Evolutionary conservation across 192 early-diverging fungal genomes (phyloP).

Genomic region (Polychytrium aggregatum): DNA sequence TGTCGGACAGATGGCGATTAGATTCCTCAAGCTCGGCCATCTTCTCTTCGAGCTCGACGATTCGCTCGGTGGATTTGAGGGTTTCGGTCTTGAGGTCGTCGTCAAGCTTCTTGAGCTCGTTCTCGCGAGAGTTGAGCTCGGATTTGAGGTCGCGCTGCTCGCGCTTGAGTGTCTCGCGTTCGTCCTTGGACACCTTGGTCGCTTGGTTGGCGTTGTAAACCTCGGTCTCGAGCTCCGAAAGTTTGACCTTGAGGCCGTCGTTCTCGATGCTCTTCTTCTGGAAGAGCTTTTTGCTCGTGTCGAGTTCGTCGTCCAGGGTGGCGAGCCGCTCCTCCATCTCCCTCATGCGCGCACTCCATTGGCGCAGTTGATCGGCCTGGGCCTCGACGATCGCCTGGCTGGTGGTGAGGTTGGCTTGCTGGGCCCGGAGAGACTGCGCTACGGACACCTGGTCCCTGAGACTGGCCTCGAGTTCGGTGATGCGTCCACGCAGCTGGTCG

Average conservation of each 20-base stretch:
- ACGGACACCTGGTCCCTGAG: slow-evolving; percentile 10
- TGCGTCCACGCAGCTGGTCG: slow-evolving; percentile 6
- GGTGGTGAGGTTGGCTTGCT: slow-evolving; percentile 7
- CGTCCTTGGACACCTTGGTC: slow-evolving; percentile 11
- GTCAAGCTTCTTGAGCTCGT: slow-evolving; percentile 40
- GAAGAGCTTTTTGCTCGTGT: slow-evolving; percentile 37
- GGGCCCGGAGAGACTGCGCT: slow-evolving; percentile 2
- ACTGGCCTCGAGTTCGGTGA: slow-evolving; percentile 1
- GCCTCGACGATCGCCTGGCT: background rate
- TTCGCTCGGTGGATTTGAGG: no score
- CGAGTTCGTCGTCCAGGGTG: slow-evolving; percentile 38
- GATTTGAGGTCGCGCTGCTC: slow-evolving; percentile 19
- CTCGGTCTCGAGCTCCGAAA: slow-evolving; percentile 37
- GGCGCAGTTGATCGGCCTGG: slow-evolving; percentile 12
- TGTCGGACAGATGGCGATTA: no score
- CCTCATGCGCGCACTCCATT: slow-evolving; percentile 11
- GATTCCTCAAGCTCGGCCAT: slow-evolving; percentile 15
- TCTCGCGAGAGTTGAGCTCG: slow-evolving; percentile 6
- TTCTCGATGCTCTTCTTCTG: slow-evolving; percentile 38
- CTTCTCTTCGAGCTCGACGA: slow-evolving; percentile 9
- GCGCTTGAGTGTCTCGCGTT: slow-evolving; percentile 16
- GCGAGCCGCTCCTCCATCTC: slow-evolving; percentile 24
- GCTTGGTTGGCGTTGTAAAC: slow-evolving; percentile 28
- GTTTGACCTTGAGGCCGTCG: slow-evolving; percentile 26
- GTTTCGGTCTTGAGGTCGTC: slow-evolving; percentile 38